phyloP scores from a whole-genome alignment of 345 rosid genomes.

The Aquilaria malaccensis region DNA sequence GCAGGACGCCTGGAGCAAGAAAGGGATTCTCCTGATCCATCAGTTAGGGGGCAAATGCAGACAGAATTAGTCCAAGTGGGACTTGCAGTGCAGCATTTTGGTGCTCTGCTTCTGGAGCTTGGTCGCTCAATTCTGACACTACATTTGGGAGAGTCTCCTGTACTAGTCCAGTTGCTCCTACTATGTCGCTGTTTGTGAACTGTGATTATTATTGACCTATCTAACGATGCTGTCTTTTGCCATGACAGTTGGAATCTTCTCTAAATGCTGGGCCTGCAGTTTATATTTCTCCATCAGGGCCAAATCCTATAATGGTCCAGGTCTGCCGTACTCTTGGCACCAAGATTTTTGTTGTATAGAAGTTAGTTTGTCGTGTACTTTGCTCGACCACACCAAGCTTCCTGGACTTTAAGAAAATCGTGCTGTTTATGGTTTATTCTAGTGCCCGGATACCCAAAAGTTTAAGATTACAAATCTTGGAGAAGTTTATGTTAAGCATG shows the following conservation, averaged over 20 bases:
- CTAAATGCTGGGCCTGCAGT: conserved; percentile 93
- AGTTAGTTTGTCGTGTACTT: no score
- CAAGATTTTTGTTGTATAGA: neutral
- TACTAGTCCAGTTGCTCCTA: conserved; percentile 19
- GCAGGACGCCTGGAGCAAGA: conserved; percentile 79
- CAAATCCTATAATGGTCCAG: conserved; percentile 98
- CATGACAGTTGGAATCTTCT: conserved; percentile 51
- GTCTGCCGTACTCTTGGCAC: conserved; percentile 22
- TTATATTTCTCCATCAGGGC: conserved; percentile 84
- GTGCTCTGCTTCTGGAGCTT: conserved; percentile 90
- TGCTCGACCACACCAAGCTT: no score
- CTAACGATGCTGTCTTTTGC: neutral
- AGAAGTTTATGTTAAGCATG: no score
- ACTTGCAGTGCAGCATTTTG: conserved; percentile 77
- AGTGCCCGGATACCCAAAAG: no score
- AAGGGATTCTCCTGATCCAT: conserved; percentile 57
- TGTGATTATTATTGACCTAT: neutral
- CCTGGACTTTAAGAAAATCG: no score
- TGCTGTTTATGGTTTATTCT: no score
- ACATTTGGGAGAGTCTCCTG: conserved; percentile 82
- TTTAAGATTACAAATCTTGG: no score
- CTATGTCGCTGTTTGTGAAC: neutral
- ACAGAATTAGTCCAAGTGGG: conserved; percentile 67
- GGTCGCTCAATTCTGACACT: conserved; percentile 79
- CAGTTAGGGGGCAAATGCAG: conserved; percentile 65